Base-by-base conservation (phyloP, 805 yeast genomes). In the Priceomyces haplophilus region DNA sequence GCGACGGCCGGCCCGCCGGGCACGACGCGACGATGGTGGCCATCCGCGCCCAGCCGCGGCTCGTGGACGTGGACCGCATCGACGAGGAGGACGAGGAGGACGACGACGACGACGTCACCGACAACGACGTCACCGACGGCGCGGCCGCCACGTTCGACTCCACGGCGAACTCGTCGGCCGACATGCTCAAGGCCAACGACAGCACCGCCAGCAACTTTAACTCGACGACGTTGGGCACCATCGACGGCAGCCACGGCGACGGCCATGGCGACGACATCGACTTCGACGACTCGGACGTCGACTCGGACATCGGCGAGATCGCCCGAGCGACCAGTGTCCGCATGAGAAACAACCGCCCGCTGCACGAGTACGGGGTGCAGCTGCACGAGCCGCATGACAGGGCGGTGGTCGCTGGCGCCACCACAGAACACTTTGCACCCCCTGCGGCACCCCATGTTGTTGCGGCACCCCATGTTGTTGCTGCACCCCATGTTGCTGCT, bases 11-110 rank as follows among this genome's bases (percentile, higher is more conserved):
- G n/a, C n/a, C n/a, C n/a, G 45, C 27, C 16, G 16, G 23, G 4
- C 23, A 34, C 16, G 37, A 37, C 8, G 34, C 33, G 4, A 76
- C 83, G 29, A 83, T 83, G 56, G 85, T 89, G 0, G 95, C 93
- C 2, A 83, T 85, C 43, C 76, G 83, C 46, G 93, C 86, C 2
- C 80, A 76, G 55, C 93, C 95, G 1, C 75, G 76, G 50, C 67
- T 87, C 47, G 84, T 87, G n/a, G 73, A 74, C 41, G 75, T 80
- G 32, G 76, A 61, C 40, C 65, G 66, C 46, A 73, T 70, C 42
- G 74, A 69, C 34, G 76, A 70, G 50, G 74, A 67, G 37, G 67
- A 65, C 10, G 73, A 67, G 45, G 69, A 62, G 17, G 59, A 51
- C 18, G 56, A 52, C 3, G 62, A 56, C 0, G 59, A 54, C 2